Evolutionary conservation across 352 stramenopile species (phyloP), one percentile per base, ranked within the genome.

Genomic region (Salisapilia sapeloensis): DNA sequence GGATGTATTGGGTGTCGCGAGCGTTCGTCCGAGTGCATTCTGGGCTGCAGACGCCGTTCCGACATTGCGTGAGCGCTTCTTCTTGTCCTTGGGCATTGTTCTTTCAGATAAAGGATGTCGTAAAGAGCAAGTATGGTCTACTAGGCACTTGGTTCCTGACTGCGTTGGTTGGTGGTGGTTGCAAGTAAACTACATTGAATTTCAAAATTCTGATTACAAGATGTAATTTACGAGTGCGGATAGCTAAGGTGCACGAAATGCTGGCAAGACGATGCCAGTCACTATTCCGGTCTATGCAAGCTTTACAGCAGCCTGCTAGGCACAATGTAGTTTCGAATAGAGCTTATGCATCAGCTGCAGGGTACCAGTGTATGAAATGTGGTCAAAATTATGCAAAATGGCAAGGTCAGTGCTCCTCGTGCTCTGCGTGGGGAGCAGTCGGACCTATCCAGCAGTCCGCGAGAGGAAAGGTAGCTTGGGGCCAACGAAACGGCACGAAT

Each of bases 1-100:
- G 12, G 80, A 91, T 17, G 89, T 98, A 60, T 98, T 98, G 44
- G 92, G 84, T 37, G 89, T 87, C 45, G 96, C 87, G n/a, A 98
- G 61, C 44, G 91, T 97, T 27, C 77, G 74, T 1, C 75, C 75
- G 15, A 83, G 59, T 27, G 60, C 62, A 40, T 91, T 86, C 44
- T 91, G 75, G 44, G 75, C 52, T 1, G 69, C 71, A 1, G 66
- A 53, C 8, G 61, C 61, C 30, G 75, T 79, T 41, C 52, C 59
- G 24, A 69, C 59, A 40, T 62, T 75, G 42, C 72, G 71, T 30
- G 65, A 53, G 18, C 75, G 75, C 44, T 91, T 91, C 60, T 86
- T 91, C 61, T 86, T 87, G 60, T 91, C 75, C 63, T 91, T 87
- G 15, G 75, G 75, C 75, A 90, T 90, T 16, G 0, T 35, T 31